Base-by-base conservation (phyloP, 257 asterid genomes). In the Avicennia marina region DNA sequence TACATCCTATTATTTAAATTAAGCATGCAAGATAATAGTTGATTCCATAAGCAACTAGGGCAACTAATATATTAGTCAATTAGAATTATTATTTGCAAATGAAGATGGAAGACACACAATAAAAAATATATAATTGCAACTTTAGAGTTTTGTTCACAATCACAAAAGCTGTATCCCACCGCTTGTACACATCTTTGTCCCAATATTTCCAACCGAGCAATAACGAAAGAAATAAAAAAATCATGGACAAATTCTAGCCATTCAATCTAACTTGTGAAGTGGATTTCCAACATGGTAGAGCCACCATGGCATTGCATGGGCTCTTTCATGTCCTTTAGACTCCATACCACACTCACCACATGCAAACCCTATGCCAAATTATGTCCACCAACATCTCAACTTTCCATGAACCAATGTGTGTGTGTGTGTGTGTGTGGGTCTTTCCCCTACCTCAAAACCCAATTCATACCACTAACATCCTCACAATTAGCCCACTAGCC, bases 311-410 rank as follows among this genome's bases (percentile, higher is more conserved):
- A 8, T 0, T 12, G 34, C 58, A 1, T 48, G 8, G 44, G 50
- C 39, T 20, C 25, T 17, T 38, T 26, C 64, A 20, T 48, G 13
- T 2, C 29, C 21, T 4, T 10, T 10, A 55, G 32, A 46, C 45
- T 5, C 24, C 18, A 15, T 1, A 9, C 38, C 66, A 21, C 72
- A 31, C 12, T 50, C 56, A 62, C 36, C 72, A 50, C 72, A 66
- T 42, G 66, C 61, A 51, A 19, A 52, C 6, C 72, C 33, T 32
- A 57, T 2, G 69, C 69, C 48, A 39, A 19, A 15, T 31, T 33
- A 59, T 52, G 76, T 25, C 34, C 9, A 12, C 38, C 56, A 58
- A 8, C 20, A 57, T 57, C 33, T 26, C 9, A 19, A 7, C 47
- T 64, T 64, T 50, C 33, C 40, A 33, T 11, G 22, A 12, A 13